Evolutionary conservation across 176 grass and related monocot genomes (phyloP), one percentile per base, ranked within the genome.

Genomic region (Phoenix dactylifera): DNA sequence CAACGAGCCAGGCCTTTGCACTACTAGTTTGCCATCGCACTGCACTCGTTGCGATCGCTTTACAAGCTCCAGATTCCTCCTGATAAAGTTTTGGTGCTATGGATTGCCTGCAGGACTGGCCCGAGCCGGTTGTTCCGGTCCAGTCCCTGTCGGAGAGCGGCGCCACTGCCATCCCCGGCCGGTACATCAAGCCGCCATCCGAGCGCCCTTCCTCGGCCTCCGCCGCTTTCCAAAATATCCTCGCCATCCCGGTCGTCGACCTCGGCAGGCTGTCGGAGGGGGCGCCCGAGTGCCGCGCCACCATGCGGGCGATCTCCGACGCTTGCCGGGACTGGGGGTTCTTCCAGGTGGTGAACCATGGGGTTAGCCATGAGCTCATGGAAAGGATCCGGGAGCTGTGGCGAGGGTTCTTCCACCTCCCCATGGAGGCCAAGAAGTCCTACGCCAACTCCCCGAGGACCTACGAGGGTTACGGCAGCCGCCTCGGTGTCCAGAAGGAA

Each of bases 261-360:
- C 20, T 82, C 15, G 23, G n/a, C 3, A 26, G 53, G 7, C 18
- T 58, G 14, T 23, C 52, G 16, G 50, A 17, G 28, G 35, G 17
- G 16, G 56, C 50, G 10, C 32, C 1, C 23, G 67, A 24, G 19
- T 57, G 22, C 24, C 65, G 52, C 17, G 75, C 75, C 22, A 64
- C 59, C 25, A 52, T 78, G 16, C 16, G 49, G 12, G 59, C 72
- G 18, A 39, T 76, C 7, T 49, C 60, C 1, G 62, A 55, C 5
- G 79, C 79, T 22, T 82, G 79, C 60, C 66, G 72, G 39, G 72
- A 82, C 16, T 82, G 79, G 79, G 79, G 72, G 54, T 71, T 82
- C 71, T 82, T 82, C 58, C 79, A 82, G 49, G 72, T 82, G 26
- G 65, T 76, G 18, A 82, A 82, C 72, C 79, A 82, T 20, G 79